These are phyloP conservation scores for Amauroascus verrucosus DNA, from an alignment of 2,329 filamentous ascomycete genomes.

Conservation along the genomic window DNA sequence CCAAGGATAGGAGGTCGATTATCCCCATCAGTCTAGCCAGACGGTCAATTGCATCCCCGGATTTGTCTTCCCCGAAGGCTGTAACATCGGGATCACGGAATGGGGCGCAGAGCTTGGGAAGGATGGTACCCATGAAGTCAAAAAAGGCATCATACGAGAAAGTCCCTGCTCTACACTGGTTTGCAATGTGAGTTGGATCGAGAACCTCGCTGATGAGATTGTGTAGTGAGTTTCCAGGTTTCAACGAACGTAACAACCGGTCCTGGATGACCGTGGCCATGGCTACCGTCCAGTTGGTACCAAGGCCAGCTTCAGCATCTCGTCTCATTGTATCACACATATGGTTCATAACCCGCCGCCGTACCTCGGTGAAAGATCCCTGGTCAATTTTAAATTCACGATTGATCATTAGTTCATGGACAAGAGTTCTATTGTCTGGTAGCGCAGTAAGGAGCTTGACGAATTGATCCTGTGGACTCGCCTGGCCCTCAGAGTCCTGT, in stretches of 20 bases:
- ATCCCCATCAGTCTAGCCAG: slow-evolving; percentile 52
- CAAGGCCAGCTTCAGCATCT: slow-evolving; percentile 47
- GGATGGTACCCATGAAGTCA: slow-evolving; percentile 50
- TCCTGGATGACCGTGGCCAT: slow-evolving; percentile 56
- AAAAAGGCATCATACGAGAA: slow-evolving; percentile 58
- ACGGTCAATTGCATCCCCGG: slow-evolving; percentile 50
- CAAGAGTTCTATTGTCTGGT: slow-evolving; percentile 51
- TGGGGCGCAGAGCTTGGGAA: slow-evolving; percentile 56
- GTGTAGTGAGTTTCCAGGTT: slow-evolving; percentile 51
- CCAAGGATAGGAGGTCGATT: slow-evolving; percentile 52
- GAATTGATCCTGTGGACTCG: slow-evolving; percentile 34
- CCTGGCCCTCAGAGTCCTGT: slow-evolving; percentile 26
- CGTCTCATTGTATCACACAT: slow-evolving; percentile 50
- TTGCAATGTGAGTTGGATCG: slow-evolving; percentile 48
- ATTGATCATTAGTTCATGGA: slow-evolving; percentile 55
- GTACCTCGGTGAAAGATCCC: slow-evolving; percentile 38
- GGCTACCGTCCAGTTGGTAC: slow-evolving; percentile 51
- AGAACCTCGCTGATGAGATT: slow-evolving; percentile 51
- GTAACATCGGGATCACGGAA: slow-evolving; percentile 52
- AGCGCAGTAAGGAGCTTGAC: slow-evolving; percentile 49
- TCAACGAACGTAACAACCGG: slow-evolving; percentile 50
- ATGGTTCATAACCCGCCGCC: slow-evolving; percentile 48
- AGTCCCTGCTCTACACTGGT: slow-evolving; percentile 48
- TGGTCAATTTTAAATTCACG: slow-evolving; percentile 53
- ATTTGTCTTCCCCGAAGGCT: slow-evolving; percentile 42